These are phyloP conservation scores for Picocystis sp. DNA, from an alignment of 163 green algal species.

Conservation along the genomic window DNA sequence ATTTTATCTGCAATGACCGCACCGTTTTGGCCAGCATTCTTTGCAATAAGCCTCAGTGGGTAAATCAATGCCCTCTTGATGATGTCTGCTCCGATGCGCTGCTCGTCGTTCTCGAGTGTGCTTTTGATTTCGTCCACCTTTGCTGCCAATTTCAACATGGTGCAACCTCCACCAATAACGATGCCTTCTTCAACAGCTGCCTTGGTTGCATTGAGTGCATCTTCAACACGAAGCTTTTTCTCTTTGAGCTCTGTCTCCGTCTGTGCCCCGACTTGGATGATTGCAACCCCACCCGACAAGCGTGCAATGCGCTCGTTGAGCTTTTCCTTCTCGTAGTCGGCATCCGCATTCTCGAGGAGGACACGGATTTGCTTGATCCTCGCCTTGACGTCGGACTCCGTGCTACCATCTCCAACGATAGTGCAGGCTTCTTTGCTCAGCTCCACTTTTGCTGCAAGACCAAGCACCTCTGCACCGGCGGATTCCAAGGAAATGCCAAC, in stretches of 20 bases:
- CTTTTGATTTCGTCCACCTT: constrained; percentile 61
- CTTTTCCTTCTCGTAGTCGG: constrained; percentile 98
- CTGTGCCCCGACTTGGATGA: constrained; percentile 95
- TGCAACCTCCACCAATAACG: constrained; percentile 94
- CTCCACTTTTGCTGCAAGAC: constrained; percentile 67
- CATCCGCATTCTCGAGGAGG: not conserved
- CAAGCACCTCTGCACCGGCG: constrained; percentile 66
- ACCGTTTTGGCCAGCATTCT: constrained; percentile 92
- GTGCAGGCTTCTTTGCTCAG: constrained; percentile 84
- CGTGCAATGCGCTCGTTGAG: constrained; percentile 95
- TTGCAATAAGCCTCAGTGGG: constrained; percentile 86
- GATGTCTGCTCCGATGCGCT: constrained; percentile 85
- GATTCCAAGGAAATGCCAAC: constrained; percentile 88
- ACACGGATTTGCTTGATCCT: constrained; percentile 17
- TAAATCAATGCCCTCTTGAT: constrained; percentile 83
- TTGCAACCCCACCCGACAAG: constrained; percentile 79
- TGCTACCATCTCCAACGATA: constrained; percentile 81
- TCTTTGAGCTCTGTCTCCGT: constrained; percentile 99
- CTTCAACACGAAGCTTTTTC: constrained; percentile 99
- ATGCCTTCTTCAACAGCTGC: constrained; percentile 90
- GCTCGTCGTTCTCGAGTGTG: constrained; percentile 60
- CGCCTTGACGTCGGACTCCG: constrained; percentile 53
- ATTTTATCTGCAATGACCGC: constrained; percentile 82
- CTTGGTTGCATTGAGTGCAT: constrained; percentile 98
- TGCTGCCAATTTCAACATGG: constrained; percentile 70